phyloP scores from a whole-genome alignment of 495 filamentous ascomycete species.

The Xylona heveae region DNA sequence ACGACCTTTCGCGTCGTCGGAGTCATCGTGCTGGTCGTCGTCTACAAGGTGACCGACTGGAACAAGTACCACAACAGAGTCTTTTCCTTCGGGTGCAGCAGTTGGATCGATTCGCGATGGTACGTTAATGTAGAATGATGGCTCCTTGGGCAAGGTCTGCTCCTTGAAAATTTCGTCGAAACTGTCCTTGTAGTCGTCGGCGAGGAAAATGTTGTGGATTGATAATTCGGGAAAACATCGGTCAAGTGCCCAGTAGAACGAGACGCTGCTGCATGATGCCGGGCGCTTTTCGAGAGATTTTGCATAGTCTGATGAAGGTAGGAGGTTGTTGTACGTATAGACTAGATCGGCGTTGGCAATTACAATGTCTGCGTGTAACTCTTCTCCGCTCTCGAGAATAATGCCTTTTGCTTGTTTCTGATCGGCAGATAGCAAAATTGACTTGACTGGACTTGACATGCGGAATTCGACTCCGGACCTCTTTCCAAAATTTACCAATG shows the following conservation, averaged over 20 bases:
- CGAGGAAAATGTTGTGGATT: slow-evolving; percentile 59
- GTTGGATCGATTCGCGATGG: slow-evolving; percentile 39
- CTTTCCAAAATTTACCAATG: slow-evolving; percentile 31
- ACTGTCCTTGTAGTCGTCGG: slow-evolving; percentile 40
- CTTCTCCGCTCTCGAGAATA: slow-evolving; percentile 25
- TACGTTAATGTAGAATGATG: slow-evolving; percentile 55
- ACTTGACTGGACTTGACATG: slow-evolving; percentile 26
- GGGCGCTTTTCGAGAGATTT: slow-evolving; percentile 22
- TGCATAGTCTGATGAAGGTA: slow-evolving; percentile 25
- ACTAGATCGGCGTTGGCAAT: slow-evolving; percentile 48
- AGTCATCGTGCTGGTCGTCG: slow-evolving; percentile 10
- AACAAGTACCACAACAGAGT: slow-evolving; percentile 41
- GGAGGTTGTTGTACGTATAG: slow-evolving; percentile 46
- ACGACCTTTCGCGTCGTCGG: too few species aligned
- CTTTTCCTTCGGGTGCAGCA: slow-evolving; percentile 38
- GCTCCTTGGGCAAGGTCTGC: slow-evolving; percentile 36
- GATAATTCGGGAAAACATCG: slow-evolving; percentile 30
- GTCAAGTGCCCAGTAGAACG: slow-evolving; percentile 50
- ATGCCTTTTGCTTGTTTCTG: slow-evolving; percentile 29
- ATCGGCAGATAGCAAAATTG: slow-evolving; percentile 24
- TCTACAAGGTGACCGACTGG: slow-evolving; percentile 40
- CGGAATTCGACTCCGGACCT: slow-evolving; percentile 33
- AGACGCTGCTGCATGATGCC: slow-evolving; percentile 46
- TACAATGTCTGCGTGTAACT: slow-evolving; percentile 34
- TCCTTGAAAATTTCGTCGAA: slow-evolving; percentile 52